A percentile compares a stretch with the other conserved stretches of the same genome.
These are phyloP conservation scores for Nannizzia gypsea DNA, from an alignment of 2,329 filamentous ascomycete species.

Conservation along the genomic window DNA sequence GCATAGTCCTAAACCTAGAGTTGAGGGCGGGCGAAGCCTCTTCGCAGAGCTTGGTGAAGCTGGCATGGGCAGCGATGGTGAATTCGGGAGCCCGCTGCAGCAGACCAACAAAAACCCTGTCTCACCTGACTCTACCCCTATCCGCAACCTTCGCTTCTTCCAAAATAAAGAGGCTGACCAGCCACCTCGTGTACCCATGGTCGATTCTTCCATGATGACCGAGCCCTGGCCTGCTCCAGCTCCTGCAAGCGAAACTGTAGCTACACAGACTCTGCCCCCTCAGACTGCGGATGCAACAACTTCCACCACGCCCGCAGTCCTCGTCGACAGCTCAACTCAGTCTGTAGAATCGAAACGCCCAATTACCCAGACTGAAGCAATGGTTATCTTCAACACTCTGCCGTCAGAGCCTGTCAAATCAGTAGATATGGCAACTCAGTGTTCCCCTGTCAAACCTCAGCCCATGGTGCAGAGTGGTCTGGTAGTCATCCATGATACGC, in stretches of 20 bases:
- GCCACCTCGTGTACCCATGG: slow-evolving; percentile 35
- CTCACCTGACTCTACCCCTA: slow-evolving; percentile 32
- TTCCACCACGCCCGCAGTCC: slow-evolving; percentile 2
- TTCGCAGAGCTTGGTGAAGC: slow-evolving; percentile 84
- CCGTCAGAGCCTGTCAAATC: not conserved
- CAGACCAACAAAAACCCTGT: slow-evolving; percentile 17
- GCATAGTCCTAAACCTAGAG: slow-evolving; percentile 33
- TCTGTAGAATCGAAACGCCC: slow-evolving; percentile 27
- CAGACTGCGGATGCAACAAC: slow-evolving; percentile 6
- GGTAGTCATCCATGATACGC: not conserved
- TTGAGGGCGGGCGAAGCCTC: slow-evolving; percentile 60
- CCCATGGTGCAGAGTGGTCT: not conserved
- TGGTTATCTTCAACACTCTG: slow-evolving; percentile 18
- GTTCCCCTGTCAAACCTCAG: not conserved
- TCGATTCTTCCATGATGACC: slow-evolving; percentile 52
- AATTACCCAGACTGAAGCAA: slow-evolving; percentile 18
- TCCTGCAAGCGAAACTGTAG: slow-evolving; percentile 33
- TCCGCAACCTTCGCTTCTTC: slow-evolving; percentile 8
- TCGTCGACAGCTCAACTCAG: slow-evolving; percentile 33
- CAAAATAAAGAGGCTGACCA: slow-evolving; percentile 9
- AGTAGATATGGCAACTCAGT: not conserved
- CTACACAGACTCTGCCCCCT: slow-evolving; percentile 2
- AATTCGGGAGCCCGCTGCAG: slow-evolving; percentile 35
- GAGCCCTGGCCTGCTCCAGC: slow-evolving; percentile 30
- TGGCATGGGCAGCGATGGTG: slow-evolving; percentile 59